A percentile compares a stretch with the other conserved stretches of the same genome.
Conservation (phyloP, 495 filamentous ascomycete genomes). For the Annulohypoxylon nitens region DNA sequence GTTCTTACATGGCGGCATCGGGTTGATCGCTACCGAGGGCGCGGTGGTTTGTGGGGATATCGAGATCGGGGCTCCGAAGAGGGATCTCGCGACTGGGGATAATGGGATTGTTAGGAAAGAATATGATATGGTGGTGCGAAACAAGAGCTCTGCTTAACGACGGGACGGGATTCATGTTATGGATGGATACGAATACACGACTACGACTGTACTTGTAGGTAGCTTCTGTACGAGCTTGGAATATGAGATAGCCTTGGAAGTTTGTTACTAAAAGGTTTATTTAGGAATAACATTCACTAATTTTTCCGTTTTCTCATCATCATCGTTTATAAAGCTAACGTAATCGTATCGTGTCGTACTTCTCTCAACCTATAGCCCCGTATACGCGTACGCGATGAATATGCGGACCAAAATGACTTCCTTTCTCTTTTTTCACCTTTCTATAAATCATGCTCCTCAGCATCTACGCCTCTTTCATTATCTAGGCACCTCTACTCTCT, state of each 20-base stretch:
- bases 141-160: neutral
- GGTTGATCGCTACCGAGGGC: neutral
- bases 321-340: neutral
- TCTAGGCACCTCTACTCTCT: conserved; percentile 40
- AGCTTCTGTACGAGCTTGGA: neutral
- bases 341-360: neutral
- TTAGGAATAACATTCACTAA: neutral
- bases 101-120: too few relatives aligned
- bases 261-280: neutral
- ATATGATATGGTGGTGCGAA: neutral
- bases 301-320: neutral
- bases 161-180: neutral
- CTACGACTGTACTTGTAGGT: neutral
- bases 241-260: neutral
- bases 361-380: neutral
- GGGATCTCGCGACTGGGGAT: too few relatives aligned
- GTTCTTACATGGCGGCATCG: conserved; percentile 44
- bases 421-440: neutral
- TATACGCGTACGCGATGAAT: neutral
- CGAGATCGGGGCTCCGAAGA: too few relatives aligned
- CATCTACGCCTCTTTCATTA: neutral
- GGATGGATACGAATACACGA: neutral
- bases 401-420: neutral
- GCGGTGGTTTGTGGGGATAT: too few relatives aligned
- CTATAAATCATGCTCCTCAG: neutral